A percentile compares a stretch with the other conserved stretches of the same genome.
Conservation (phyloP, 2,329 filamentous ascomycete genomes). For the Stagonosporopsis rhizophila region DNA sequence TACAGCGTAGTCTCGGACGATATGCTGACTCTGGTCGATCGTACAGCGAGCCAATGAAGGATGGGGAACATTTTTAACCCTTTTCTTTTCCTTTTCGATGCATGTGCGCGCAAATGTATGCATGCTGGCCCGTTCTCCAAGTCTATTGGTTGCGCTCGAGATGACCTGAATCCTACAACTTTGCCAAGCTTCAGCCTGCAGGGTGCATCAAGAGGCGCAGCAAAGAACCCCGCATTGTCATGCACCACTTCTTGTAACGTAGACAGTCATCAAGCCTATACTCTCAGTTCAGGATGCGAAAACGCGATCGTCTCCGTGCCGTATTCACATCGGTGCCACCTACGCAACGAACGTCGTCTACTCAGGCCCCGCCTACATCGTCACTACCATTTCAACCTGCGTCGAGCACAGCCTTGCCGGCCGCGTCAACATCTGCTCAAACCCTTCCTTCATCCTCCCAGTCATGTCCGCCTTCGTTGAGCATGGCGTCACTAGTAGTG, state of each 20-base stretch:
- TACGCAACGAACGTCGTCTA: not conserved
- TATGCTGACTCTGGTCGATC: not conserved
- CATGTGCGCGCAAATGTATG: not conserved
- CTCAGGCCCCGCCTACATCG: not conserved
- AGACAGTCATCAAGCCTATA: not conserved
- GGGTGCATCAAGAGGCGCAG: not conserved
- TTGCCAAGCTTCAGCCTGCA: not conserved
- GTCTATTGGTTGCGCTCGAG: not conserved
- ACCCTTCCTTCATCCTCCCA: not conserved
- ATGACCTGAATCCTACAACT: not conserved
- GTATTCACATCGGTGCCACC: not conserved
- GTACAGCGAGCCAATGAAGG: not conserved
- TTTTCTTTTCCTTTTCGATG: not conserved
- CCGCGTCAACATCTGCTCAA: not conserved
- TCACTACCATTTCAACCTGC: too few species aligned
- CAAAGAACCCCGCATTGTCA: not conserved
- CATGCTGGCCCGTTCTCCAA: not conserved
- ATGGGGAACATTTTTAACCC: too few species aligned
- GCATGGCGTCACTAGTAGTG: not conserved
- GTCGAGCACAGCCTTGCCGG: not conserved
- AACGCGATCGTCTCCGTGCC: not conserved
- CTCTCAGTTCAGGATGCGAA: not conserved
- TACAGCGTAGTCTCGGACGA: not conserved
- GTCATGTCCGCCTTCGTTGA: not conserved
- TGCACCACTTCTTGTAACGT: not conserved